A percentile compares a stretch with the other conserved stretches of the same genome.
phyloP scores from a whole-genome alignment of 352 stramenopile species.

The Pythium myriotylum region DNA sequence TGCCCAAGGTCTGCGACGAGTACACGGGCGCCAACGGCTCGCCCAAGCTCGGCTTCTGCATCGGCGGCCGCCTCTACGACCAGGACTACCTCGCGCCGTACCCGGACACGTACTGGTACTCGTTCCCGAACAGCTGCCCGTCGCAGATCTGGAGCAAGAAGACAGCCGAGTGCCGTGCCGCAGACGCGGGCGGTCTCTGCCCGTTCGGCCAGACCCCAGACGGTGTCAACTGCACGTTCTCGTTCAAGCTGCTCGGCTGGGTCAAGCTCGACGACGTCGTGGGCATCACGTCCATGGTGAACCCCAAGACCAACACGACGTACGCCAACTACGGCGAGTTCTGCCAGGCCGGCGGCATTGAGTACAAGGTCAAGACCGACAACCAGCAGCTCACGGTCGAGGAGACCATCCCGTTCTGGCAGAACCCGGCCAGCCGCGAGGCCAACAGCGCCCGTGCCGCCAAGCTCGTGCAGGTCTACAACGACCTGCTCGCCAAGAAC shows the following conservation, averaged over 20 bases:
- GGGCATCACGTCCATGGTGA: constrained; percentile 64
- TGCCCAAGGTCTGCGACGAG: constrained; percentile 47
- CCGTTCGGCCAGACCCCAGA: constrained; percentile 50
- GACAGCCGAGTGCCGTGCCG: constrained; percentile 37
- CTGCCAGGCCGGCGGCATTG: constrained; percentile 49
- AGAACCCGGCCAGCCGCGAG: constrained; percentile 39
- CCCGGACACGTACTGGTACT: constrained; percentile 81
- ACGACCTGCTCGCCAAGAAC: constrained; percentile 31
- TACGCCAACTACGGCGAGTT: constrained; percentile 65
- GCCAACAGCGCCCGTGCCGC: constrained; percentile 51
- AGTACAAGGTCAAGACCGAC: constrained; percentile 48
- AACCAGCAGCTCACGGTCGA: constrained; percentile 33
- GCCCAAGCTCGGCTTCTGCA: constrained; percentile 48
- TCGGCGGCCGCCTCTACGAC: constrained; percentile 44
- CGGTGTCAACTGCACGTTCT: constrained; percentile 63
- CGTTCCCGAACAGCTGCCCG: constrained; percentile 76
- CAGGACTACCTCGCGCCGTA: constrained; percentile 66
- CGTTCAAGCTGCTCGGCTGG: constrained; percentile 64
- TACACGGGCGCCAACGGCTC: constrained; percentile 50
- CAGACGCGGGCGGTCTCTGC: constrained; percentile 50
- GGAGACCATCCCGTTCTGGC: constrained; percentile 67
- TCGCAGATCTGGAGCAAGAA: constrained; percentile 44
- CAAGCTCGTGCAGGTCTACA: constrained; percentile 55
- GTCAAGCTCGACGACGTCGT: constrained; percentile 68
- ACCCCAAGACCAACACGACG: constrained; percentile 35